Base-by-base conservation (phyloP, 1,284 basidiomycete species). In the Pascua guehoae region DNA sequence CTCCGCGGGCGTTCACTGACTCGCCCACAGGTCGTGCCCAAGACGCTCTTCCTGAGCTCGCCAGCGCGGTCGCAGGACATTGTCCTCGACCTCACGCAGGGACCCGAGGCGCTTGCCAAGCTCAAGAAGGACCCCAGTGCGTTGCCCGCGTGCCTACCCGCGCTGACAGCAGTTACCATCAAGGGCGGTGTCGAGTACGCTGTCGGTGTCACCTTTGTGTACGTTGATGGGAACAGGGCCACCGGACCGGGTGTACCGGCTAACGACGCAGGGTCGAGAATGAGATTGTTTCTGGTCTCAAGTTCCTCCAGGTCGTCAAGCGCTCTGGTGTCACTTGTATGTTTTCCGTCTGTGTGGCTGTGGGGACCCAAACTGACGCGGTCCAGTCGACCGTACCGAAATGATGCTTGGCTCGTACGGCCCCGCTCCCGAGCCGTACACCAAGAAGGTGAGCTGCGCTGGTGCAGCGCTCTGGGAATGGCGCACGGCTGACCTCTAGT, bases 101-200 rank as follows among this genome's bases (percentile, higher is more conserved):
- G 68, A 4, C 58, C 71, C 8, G 76, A 72, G 38, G 71, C 72
- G 53, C 69, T 81, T 14, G 77, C 76, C 15, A 72, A 73, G 53
- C 66, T 81, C 57, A 81, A 80, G 70, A 82, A 81, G 66, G 75
- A 80, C 24, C 80, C 80, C 15, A 64, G 75, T 77, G 40, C 48
- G 71, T 65, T 18, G 10, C 32, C 18, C n/a, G 9, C 4, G 11
- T 12, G 16, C 38, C 4, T 37, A 14, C 12, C 24, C 12, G 8
- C 24, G 47, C 53, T 60, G 58, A 60, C 46, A 18, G 9, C 47
- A 77, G 75, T 80, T 47, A 76, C 67, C 24, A 78, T 80, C 69
- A 81, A 81, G 62, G 81, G 83, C 64, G 81, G 81, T 36, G 78
- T 80, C 57, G 82, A 83, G 55, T 83, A 83, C 69, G 79, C 77